phyloP scores from a whole-genome alignment of 768 basidiomycete species.

The Suillus discolor region DNA sequence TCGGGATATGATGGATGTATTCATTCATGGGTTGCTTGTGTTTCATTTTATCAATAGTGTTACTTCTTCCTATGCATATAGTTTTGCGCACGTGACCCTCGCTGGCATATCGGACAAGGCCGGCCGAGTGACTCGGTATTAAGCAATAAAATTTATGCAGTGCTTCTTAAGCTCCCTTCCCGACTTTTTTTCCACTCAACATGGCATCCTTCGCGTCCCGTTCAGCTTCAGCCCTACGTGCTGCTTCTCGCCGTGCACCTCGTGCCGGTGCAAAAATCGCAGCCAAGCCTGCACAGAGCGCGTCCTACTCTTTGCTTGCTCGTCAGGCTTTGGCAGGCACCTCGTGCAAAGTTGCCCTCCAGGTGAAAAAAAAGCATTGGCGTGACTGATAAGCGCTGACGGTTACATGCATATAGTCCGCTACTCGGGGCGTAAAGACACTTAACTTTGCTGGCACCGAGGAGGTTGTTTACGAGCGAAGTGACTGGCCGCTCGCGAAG shows the following conservation, averaged over 20 bases:
- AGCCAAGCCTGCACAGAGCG: slow-evolving; percentile 47
- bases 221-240: slow-evolving; percentile 65
- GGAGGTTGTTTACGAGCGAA: slow-evolving; percentile 92
- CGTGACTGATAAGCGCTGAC: neutral
- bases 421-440: slow-evolving; percentile 83
- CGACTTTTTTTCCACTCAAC: slow-evolving; percentile 31
- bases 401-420: slow-evolving; percentile 31
- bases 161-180: neutral
- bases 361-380: slow-evolving; percentile 26
- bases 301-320: slow-evolving; percentile 71
- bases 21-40: neutral
- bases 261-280: slow-evolving; percentile 45
- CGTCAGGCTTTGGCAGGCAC: slow-evolving; percentile 39
- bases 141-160: neutral
- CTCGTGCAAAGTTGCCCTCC: slow-evolving; percentile 36
- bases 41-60: slow-evolving; percentile 11
- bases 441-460: slow-evolving; percentile 95
- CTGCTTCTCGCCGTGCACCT: slow-evolving; percentile 67
- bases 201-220: slow-evolving; percentile 68
- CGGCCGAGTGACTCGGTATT: slow-evolving; percentile 1
- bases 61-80: neutral
- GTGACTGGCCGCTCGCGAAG: slow-evolving; percentile 97
- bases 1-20: slow-evolving; percentile 56
- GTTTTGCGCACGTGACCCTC: neutral
- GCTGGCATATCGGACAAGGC: neutral